Evolutionary conservation across 73 alveolate species (phyloP).

Genomic region (Tetrahymena elliotti): DNA sequence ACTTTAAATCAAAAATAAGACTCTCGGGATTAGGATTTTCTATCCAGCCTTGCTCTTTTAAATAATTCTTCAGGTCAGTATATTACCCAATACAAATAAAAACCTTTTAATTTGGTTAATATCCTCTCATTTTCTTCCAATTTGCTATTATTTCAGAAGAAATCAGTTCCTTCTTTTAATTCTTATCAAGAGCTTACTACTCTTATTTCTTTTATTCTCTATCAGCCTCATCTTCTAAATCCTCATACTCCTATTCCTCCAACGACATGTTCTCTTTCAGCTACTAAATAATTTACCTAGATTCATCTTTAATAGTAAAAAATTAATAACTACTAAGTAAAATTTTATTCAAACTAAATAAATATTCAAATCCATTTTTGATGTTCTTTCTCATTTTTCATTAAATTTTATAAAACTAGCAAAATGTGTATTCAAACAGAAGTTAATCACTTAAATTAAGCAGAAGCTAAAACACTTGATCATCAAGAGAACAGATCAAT

Average conservation of each 20-base stretch:
- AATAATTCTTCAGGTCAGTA: not conserved
- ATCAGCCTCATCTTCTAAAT: constrained; percentile 38
- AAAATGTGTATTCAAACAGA: too few species aligned
- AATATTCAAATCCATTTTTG: too few species aligned
- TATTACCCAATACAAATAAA: not conserved
- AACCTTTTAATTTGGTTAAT: constrained; percentile 5
- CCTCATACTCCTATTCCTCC: constrained; percentile 15
- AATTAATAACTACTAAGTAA: not conserved
- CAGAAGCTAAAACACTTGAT: too few species aligned
- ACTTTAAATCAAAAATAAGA: constrained; percentile 23
- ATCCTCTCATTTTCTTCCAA: constrained; percentile 8
- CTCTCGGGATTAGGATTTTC: constrained; percentile 15
- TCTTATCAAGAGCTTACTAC: not conserved
- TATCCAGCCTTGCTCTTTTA: constrained; percentile 19
- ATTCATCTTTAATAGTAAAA: constrained; percentile 6
- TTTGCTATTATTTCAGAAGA: constrained; percentile 10
- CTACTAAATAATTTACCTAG: not conserved
- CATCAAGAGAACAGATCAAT: too few species aligned
- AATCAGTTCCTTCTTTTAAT: not conserved
- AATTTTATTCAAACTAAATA: not conserved
- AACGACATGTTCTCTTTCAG: constrained; percentile 4
- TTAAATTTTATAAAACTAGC: too few species aligned
- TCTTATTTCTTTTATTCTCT: constrained; percentile 7
- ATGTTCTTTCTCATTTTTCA: too few species aligned
- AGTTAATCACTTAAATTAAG: too few species aligned